A percentile compares a stretch with the other conserved stretches of the same genome.
phyloP scores from a whole-genome alignment of 2,329 filamentous ascomycete genomes.

The Curvularia sp. region DNA sequence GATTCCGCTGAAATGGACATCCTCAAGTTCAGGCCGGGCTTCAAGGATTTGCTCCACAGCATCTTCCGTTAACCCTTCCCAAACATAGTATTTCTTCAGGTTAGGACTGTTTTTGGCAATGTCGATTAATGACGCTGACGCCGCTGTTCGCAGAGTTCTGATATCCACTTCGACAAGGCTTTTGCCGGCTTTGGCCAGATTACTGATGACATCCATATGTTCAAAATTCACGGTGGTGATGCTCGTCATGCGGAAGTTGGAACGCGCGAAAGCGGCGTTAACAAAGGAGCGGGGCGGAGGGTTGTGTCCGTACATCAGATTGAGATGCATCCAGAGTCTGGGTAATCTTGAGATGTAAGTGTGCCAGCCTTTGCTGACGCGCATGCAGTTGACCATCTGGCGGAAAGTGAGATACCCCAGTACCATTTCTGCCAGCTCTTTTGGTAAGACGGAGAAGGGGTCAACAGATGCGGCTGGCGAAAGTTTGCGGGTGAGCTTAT shows the following conservation, averaged over 20 bases:
- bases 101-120: constrained; percentile 33
- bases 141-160: constrained; percentile 30
- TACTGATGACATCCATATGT: constrained; percentile 52
- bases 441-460: constrained; percentile 61
- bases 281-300: constrained; percentile 54
- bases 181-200: constrained; percentile 49
- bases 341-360: constrained; percentile 57
- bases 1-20: constrained; percentile 31
- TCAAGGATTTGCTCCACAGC: constrained; percentile 40
- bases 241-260: constrained; percentile 45
- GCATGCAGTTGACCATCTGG: constrained; percentile 59
- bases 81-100: constrained; percentile 38
- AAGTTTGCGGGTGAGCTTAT: constrained; percentile 54
- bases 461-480: constrained; percentile 56
- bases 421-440: constrained; percentile 61
- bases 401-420: constrained; percentile 61
- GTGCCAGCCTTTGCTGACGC: constrained; percentile 64
- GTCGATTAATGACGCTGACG: constrained; percentile 41
- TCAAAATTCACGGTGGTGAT: constrained; percentile 46
- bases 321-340: constrained; percentile 61
- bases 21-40: constrained; percentile 31
- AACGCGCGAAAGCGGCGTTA: constrained; percentile 52
- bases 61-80: constrained; percentile 36
- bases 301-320: constrained; percentile 56
- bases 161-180: constrained; percentile 44